Conservation (phyloP, 345 rosid genomes). For the Citropsis articulata region DNA sequence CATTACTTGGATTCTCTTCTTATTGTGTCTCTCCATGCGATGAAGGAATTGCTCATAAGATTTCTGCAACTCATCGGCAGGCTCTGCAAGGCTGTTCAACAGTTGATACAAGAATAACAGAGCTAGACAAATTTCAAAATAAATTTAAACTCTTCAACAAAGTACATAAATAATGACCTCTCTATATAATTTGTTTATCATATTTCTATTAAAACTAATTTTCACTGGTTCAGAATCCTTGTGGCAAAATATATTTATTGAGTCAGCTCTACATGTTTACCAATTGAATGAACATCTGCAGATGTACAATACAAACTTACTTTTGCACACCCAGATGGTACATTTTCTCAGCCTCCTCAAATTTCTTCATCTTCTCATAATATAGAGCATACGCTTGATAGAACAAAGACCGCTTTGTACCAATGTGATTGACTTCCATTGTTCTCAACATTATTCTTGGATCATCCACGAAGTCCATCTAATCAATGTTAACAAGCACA, state of each 20-base stretch:
- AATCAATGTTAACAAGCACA: slow-evolving; percentile 14
- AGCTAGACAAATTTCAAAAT: background rate
- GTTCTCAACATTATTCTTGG: slow-evolving; percentile 61
- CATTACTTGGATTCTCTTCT: slow-evolving; percentile 60
- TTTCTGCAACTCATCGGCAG: slow-evolving; percentile 75
- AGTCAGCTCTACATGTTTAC: background rate
- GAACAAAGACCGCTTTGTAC: slow-evolving; percentile 63
- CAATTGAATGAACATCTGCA: background rate
- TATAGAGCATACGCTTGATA: slow-evolving; percentile 91
- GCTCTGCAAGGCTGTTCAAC: slow-evolving; percentile 76
- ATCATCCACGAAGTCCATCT: slow-evolving; percentile 96
- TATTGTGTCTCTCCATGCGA: slow-evolving; percentile 66
- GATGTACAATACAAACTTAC: slow-evolving; percentile 38
- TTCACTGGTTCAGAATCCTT: background rate
- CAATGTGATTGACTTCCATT: slow-evolving; percentile 79
- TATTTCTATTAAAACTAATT: background rate
- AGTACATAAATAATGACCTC: background rate
- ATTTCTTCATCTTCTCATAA: slow-evolving; percentile 81
- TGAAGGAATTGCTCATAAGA: slow-evolving; percentile 77
- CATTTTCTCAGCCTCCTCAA: slow-evolving; percentile 87
- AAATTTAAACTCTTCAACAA: background rate
- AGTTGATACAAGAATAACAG: slow-evolving; percentile 10
- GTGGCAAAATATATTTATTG: background rate
- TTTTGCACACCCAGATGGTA: slow-evolving; percentile 73
- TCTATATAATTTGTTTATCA: background rate